Evolutionary conservation across 2,329 filamentous ascomycete genomes (phyloP).

Genomic region (Aspergillus candidus): DNA sequence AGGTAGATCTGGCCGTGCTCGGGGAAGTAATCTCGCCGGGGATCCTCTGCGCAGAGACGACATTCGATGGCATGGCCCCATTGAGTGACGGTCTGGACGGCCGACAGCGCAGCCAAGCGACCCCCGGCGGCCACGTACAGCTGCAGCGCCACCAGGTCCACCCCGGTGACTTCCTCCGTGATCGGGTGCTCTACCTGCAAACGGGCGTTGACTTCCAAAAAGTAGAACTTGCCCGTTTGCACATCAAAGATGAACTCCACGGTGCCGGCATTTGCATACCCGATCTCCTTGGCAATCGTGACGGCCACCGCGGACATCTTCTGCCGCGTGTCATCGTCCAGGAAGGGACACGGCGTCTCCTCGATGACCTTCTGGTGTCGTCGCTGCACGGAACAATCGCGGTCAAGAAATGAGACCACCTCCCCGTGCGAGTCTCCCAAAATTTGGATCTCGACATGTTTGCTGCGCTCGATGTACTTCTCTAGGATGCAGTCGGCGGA

Average conservation of each 20-base stretch:
- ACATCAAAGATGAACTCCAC: slow-evolving; percentile 44
- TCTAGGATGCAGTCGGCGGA: slow-evolving; percentile 40
- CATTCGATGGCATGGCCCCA: slow-evolving; percentile 41
- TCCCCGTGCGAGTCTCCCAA: slow-evolving; percentile 34
- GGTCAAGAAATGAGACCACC: slow-evolving; percentile 32
- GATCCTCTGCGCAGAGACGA: slow-evolving; percentile 42
- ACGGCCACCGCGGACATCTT: slow-evolving; percentile 37
- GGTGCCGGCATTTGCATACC: slow-evolving; percentile 41
- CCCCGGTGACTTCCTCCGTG: slow-evolving; percentile 16
- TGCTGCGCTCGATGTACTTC: slow-evolving; percentile 36
- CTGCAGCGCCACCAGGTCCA: slow-evolving; percentile 20
- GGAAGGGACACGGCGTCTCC: slow-evolving; percentile 38
- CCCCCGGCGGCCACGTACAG: slow-evolving; percentile 32
- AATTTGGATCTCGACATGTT: slow-evolving; percentile 49
- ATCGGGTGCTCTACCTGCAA: slow-evolving; percentile 48
- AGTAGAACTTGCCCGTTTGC: slow-evolving; percentile 37
- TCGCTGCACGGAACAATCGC: slow-evolving; percentile 49
- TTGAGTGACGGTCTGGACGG: slow-evolving; percentile 21
- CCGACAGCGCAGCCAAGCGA: slow-evolving; percentile 18
- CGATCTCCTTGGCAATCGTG: slow-evolving; percentile 30
- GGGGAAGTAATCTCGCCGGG: slow-evolving; percentile 33
- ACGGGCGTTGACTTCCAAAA: slow-evolving; percentile 47
- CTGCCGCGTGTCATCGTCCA: slow-evolving; percentile 24
- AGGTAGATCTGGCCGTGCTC: slow-evolving; percentile 31
- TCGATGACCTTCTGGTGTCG: slow-evolving; percentile 51